Base-by-base conservation (phyloP, 768 basidiomycete species). In the Trichaptum fuscoviolaceum region DNA sequence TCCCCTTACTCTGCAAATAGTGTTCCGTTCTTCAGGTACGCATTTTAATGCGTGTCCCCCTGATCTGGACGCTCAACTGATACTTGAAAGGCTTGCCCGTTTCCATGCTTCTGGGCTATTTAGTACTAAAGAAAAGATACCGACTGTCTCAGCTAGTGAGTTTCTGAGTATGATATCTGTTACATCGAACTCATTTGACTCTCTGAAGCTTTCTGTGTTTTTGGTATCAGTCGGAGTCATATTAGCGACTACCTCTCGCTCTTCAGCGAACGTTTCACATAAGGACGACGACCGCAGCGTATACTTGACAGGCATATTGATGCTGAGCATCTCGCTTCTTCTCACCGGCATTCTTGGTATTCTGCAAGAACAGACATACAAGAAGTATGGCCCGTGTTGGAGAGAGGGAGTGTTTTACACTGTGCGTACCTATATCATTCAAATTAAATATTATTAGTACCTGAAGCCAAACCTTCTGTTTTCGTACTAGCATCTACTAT, bases 361-460 rank as follows among this genome's bases (percentile, higher is more conserved):
- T 26, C 77, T 91, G 42, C 92, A 94, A 80, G 92, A 94, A 73
- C 80, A 79, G 64, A 93, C 91, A 8, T 95, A 91, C 74, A 80
- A 75, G 64, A 81, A 76, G 58, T 92, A 92, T 69, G 92, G 92
- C 0, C 88, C 88, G 0, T 86, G 83, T 69, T 95, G 93, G 93
- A 85, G 83, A 70, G 93, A 94, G 75, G 88, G 87, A 2, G 81
- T 94, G 2, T 94, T 95, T 72, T 95, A 94, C 74, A 91, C 88
- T 35, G 92, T 93, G 72, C 61, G 83, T 68, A 36, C 15, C 17
- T 65, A 26, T 26, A 8, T 35, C 8, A 30, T 30, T 30, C 30
- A 30, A 30, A 30, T 30, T 30, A 30, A 30, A 30, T 30, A 30
- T 8, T 30, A 3, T 2, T 30, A 30, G n/a, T n/a, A n/a, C n/a